Percentiles rank a stretch among this genome's conserved stretches.
Evolutionary conservation across 257 asterid species (phyloP).

Genomic region (Solanum pinnatisectum): DNA sequence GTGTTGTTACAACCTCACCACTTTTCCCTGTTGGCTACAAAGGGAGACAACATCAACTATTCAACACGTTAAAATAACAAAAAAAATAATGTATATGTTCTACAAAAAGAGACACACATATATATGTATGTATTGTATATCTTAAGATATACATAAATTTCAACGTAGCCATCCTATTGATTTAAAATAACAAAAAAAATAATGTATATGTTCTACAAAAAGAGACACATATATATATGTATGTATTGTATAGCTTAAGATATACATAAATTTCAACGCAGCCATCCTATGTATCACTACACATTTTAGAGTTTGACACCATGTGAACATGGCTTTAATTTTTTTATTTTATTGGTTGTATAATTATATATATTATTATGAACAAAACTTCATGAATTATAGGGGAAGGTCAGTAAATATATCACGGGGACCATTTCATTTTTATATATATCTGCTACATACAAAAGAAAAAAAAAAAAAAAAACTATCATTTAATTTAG

Average conservation of each 20-base stretch:
- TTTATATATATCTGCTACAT: not conserved
- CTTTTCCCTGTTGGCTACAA: not conserved
- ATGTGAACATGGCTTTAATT: not conserved
- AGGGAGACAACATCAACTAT: not conserved
- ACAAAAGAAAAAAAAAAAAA: not conserved
- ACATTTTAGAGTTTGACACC: not conserved
- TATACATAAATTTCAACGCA: not conserved
- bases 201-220: not conserved
- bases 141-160: not conserved
- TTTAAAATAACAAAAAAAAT: not conserved
- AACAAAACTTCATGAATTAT: not conserved
- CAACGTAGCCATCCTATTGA: not conserved
- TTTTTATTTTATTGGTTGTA: not conserved
- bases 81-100: not conserved
- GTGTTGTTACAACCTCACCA: not conserved
- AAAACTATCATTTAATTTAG: not conserved
- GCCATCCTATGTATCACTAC: not conserved
- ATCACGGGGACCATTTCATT: conserved; percentile 10
- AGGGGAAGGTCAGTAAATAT: not conserved
- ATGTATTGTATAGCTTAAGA: not conserved
- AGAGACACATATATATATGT: not conserved
- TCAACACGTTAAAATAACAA: not conserved
- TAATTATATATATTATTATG: not conserved
- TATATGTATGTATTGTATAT: not conserved
- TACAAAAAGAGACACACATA: not conserved